Evolutionary conservation across 805 yeast genomes (phyloP), one percentile per base, ranked within the genome.

Genomic region (Pichia gijzeniarum): DNA sequence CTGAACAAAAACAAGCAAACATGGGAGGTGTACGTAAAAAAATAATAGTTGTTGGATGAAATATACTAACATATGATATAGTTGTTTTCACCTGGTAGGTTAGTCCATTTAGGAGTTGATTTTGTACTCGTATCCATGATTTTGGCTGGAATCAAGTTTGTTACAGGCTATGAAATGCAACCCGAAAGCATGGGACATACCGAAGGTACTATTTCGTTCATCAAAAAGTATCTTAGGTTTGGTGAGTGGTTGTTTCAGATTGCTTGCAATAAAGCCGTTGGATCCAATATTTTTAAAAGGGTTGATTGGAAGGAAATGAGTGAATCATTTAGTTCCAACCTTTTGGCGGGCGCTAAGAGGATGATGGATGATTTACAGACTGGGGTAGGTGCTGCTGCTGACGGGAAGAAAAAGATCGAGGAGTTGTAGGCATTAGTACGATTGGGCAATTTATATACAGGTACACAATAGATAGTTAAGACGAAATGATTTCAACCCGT

Each of bases 131-230:
- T 87, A 8, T 85, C 96, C 2, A 78, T 93, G 61, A 70, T 90
- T 13, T 68, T 91, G 37, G 96, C 97, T 0, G 95, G 95, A 3
- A 74, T 90, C 43, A 83, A 87, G 60, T 75, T 88, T 50, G 80
- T 85, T 50, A 85, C 96, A 0, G 97, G 97, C 0, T 69, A 81
- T 65, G 62, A 49, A 34, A 39, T 61, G 14, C 38, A 53, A n/a
- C 53, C 58, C 12, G 47, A 48, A n/a, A 35, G 45, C 43, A 53
- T 49, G 61, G 80, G 62, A 71, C 77, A 59, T 17, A 72, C 81
- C 34, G 56, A 59, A 19, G 78, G 73, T 47, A 63, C 73, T 17
- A 52, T 64, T 45, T 41, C 50, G 56, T 61, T 49, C 64, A 64
- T 82, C 36, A 69, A 70, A 18, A 71, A 72, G 45, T 80, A 78